Evolutionary conservation across 352 stramenopile genomes (phyloP).

Genomic region (Phytophthora vignae): DNA sequence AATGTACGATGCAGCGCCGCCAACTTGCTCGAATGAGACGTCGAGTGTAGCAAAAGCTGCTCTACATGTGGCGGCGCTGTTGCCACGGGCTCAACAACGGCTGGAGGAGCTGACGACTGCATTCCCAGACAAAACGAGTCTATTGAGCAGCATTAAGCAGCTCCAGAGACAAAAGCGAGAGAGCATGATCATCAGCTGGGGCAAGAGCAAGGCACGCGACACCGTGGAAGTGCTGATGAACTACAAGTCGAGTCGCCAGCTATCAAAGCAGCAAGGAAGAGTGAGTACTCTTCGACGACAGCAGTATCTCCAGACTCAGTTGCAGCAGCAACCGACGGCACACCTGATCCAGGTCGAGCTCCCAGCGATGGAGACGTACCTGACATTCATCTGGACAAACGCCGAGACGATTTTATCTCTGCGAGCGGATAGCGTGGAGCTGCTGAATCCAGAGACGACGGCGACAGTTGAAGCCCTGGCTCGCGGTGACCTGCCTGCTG

Average conservation of each 20-base stretch:
- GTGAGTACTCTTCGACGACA: slow-evolving; percentile 17
- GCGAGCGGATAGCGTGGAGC: slow-evolving; percentile 20
- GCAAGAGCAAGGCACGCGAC: slow-evolving; percentile 25
- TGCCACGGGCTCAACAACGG: slow-evolving; percentile 28
- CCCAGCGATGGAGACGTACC: slow-evolving; percentile 56
- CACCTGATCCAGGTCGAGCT: slow-evolving; percentile 59
- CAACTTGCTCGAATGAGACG: neutral
- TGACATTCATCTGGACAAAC: slow-evolving; percentile 50
- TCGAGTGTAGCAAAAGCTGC: neutral
- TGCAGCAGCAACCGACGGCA: slow-evolving; percentile 37
- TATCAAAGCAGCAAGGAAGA: slow-evolving; percentile 6
- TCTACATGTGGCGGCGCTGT: neutral
- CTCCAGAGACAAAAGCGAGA: slow-evolving; percentile 51
- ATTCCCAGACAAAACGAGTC: slow-evolving; percentile 45
- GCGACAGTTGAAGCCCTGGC: slow-evolving; percentile 28
- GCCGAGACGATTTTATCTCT: slow-evolving; percentile 50
- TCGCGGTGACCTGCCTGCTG: slow-evolving; percentile 21
- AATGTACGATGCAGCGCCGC: slow-evolving; percentile 16
- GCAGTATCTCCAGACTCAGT: slow-evolving; percentile 23
- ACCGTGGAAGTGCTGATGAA: slow-evolving; percentile 3
- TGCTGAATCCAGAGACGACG: slow-evolving; percentile 23
- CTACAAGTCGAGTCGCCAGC: slow-evolving; percentile 12
- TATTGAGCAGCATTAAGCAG: slow-evolving; percentile 47
- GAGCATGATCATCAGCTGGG: slow-evolving; percentile 50
- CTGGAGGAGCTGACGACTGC: slow-evolving; percentile 30